Conservation (phyloP, 371 early-diverging fungal species). For the Globomyces sp. region DNA sequence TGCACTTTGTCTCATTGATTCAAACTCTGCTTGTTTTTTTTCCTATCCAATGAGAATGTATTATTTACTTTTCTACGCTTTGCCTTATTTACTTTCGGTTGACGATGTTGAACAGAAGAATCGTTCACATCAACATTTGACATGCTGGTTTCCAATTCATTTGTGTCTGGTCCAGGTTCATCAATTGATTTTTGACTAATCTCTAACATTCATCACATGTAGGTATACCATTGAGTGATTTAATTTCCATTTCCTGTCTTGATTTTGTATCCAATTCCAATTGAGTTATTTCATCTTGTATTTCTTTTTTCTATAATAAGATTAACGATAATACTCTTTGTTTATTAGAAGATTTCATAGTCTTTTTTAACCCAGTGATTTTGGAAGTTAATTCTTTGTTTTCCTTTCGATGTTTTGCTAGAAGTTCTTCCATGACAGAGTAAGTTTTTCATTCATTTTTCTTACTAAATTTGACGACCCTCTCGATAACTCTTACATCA, state of each 20-base stretch:
- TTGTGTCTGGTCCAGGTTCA: not conserved
- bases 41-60: conserved; percentile 28
- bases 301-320: not conserved
- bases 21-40: conserved; percentile 68
- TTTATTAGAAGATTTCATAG: too few relatives aligned
- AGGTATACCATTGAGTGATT: not conserved
- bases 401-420: conserved; percentile 12
- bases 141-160: not conserved
- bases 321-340: too few relatives aligned
- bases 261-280: not conserved
- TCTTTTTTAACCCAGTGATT: too few relatives aligned
- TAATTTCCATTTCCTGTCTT: not conserved
- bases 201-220: not conserved
- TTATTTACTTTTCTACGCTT: conserved; percentile 4
- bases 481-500: too few relatives aligned
- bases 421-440: conserved; percentile 1
- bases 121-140: too few relatives aligned
- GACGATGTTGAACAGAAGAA: not conserved
- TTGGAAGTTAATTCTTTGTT: not conserved
- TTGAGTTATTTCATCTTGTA: not conserved
- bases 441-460: not conserved
- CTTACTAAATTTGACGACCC: too few relatives aligned
- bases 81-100: not conserved
- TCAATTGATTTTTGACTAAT: not conserved
- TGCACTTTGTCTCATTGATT: conserved; percentile 73